These are phyloP conservation scores for Curvularia sp. DNA, from an alignment of 2,329 filamentous ascomycete species.

Conservation along the genomic window DNA sequence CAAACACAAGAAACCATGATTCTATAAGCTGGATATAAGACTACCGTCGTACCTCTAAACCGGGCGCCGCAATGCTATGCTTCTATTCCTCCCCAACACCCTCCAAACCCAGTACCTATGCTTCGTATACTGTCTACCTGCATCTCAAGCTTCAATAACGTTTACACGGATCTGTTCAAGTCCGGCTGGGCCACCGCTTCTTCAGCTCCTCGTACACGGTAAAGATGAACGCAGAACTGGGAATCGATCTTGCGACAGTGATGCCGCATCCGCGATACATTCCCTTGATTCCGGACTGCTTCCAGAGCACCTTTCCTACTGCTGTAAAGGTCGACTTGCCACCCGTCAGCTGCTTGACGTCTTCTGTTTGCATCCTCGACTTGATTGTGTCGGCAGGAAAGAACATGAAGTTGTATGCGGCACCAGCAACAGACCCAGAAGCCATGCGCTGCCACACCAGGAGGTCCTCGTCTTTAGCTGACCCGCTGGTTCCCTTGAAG, in stretches of 20 bases:
- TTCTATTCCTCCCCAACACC: constrained; percentile 16
- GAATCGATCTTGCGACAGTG: constrained; percentile 84
- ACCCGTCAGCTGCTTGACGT: constrained; percentile 63
- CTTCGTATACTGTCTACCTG: not conserved
- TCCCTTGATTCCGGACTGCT: constrained; percentile 78
- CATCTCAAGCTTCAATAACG: not conserved
- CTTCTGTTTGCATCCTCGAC: constrained; percentile 91
- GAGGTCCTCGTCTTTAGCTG: constrained; percentile 62
- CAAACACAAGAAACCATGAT: not conserved
- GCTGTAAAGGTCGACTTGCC: constrained; percentile 71
- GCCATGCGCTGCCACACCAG: constrained; percentile 87
- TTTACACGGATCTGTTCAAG: constrained; percentile 8
- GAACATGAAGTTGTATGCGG: constrained; percentile 96
- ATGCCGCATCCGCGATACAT: constrained; percentile 96
- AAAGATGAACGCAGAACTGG: constrained; percentile 98
- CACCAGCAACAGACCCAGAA: constrained; percentile 85
- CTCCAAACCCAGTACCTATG: constrained; percentile 15
- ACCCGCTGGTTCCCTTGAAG: constrained; percentile 63
- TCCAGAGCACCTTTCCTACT: constrained; percentile 78
- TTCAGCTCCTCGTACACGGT: constrained; percentile 91
- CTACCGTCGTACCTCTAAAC: constrained; percentile 21
- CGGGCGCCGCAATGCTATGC: constrained; percentile 11
- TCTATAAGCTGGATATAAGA: constrained; percentile 12
- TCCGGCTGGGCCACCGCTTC: constrained; percentile 45
- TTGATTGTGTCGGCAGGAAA: constrained; percentile 98